Evolutionary conservation across 2,329 filamentous ascomycete genomes (phyloP).

Genomic region (Arachnopeziza araneosa): DNA sequence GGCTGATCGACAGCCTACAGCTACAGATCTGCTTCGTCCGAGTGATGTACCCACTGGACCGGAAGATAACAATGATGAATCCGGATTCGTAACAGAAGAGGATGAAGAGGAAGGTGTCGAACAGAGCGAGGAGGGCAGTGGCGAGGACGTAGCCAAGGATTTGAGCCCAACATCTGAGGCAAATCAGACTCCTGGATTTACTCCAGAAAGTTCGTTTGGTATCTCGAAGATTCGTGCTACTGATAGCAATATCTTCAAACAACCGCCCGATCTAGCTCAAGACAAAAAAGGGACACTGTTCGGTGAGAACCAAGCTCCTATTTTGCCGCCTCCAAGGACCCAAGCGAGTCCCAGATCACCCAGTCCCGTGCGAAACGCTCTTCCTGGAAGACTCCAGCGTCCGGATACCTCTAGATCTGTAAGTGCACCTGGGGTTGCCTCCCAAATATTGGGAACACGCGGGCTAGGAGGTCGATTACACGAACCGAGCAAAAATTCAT

Average conservation of each 20-base stretch:
- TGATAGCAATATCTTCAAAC: conserved; percentile 34
- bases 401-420: conserved; percentile 51
- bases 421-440: conserved; percentile 54
- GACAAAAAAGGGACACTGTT: conserved; percentile 42
- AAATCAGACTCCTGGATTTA: conserved; percentile 45
- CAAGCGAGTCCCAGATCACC: conserved; percentile 63
- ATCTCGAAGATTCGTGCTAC: conserved; percentile 38
- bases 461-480: conserved; percentile 45
- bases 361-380: conserved; percentile 59
- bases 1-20: conserved; percentile 11
- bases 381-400: conserved; percentile 45
- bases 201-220: conserved; percentile 55
- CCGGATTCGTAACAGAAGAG: conserved; percentile 26
- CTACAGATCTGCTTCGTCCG: conserved; percentile 21
- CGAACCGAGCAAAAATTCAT: conserved; percentile 12
- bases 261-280: conserved; percentile 41
- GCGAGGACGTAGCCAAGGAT: conserved; percentile 60
- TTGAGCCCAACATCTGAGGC: conserved; percentile 46
- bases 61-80: conserved; percentile 28
- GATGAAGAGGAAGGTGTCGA: conserved; percentile 40
- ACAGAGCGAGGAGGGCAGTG: conserved; percentile 49
- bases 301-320: conserved; percentile 48
- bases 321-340: conserved; percentile 46
- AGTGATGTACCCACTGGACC: conserved; percentile 28
- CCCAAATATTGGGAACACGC: conserved; percentile 43